Conservation (phyloP, 371 early-diverging fungal genomes). For the Circinella umbellata region DNA sequence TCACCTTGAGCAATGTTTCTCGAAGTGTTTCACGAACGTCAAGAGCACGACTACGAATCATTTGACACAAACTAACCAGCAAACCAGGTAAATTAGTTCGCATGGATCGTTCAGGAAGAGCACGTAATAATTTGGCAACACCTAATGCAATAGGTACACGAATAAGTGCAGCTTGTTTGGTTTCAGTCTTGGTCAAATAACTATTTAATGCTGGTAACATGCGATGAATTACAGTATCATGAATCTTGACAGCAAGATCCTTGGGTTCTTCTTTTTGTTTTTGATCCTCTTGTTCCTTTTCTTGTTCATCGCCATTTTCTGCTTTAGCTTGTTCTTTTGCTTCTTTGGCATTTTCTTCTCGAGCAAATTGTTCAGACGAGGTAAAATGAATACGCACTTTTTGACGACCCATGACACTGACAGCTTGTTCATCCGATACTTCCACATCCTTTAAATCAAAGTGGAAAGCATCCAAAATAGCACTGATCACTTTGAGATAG, state of each 20-base stretch:
- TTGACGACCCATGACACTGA: conserved; percentile 46
- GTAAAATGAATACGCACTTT: conserved; percentile 52
- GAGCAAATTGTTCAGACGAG: conserved; percentile 36
- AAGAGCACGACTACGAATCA: conserved; percentile 82
- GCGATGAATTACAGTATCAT: conserved; percentile 67
- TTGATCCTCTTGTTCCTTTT: conserved; percentile 33
- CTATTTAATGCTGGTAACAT: conserved; percentile 83
- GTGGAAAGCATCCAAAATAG: conserved; percentile 89
- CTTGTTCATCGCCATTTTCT: conserved; percentile 24
- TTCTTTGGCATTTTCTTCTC: neutral
- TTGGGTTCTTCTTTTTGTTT: conserved; percentile 35
- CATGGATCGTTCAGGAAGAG: conserved; percentile 78
- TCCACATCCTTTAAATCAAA: conserved; percentile 75
- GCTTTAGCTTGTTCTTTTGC: conserved; percentile 25
- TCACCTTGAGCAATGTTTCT: conserved; percentile 85
- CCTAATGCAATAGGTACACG: conserved; percentile 92
- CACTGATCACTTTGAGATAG: conserved; percentile 77
- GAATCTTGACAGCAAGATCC: conserved; percentile 61
- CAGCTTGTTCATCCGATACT: conserved; percentile 48
- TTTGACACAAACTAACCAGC: conserved; percentile 83
- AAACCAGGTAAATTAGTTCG: conserved; percentile 83
- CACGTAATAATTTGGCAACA: conserved; percentile 79
- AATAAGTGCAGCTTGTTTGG: conserved; percentile 73
- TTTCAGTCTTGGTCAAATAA: conserved; percentile 67
- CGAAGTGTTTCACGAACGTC: conserved; percentile 87